Evolutionary conservation across 23 red algal genomes (phyloP).

Genomic region (Porphyridium purpureum): DNA sequence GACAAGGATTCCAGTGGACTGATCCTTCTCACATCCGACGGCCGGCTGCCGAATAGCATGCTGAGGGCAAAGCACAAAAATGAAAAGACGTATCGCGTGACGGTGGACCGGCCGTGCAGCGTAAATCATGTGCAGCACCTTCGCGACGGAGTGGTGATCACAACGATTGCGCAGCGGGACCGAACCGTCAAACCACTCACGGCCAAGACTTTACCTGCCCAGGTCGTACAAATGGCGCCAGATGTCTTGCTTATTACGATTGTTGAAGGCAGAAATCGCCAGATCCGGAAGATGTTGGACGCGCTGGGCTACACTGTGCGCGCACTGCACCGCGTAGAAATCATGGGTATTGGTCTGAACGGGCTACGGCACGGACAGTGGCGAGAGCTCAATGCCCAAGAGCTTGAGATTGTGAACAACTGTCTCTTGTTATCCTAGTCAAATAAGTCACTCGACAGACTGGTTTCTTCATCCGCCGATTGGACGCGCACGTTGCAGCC

Average conservation of each 20-base stretch:
- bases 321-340: slow-evolving; percentile 26
- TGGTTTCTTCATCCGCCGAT: too few species aligned
- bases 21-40: slow-evolving; percentile 43
- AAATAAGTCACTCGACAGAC: too few species aligned
- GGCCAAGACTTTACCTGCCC: too few species aligned
- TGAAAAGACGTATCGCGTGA: slow-evolving; percentile 23
- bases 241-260: slow-evolving; percentile 6
- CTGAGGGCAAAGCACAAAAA: slow-evolving; percentile 9
- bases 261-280: slow-evolving; percentile 31
- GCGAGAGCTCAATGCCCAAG: too few species aligned
- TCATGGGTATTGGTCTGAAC: slow-evolving; percentile 37
- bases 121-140: slow-evolving; percentile 18
- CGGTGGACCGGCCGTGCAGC: slow-evolving; percentile 6
- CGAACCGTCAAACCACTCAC: too few species aligned
- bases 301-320: slow-evolving; percentile 20
- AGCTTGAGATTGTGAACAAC: too few species aligned
- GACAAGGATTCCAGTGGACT: slow-evolving; percentile 33
- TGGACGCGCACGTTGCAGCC: too few species aligned
- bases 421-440: too few species aligned
- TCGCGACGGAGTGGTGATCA: slow-evolving; percentile 24
- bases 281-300: slow-evolving; percentile 55
- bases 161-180: slow-evolving; percentile 6
- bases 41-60: slow-evolving; percentile 21
- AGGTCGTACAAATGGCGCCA: neutral
- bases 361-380: too few species aligned